Percentiles rank a stretch among this genome's conserved stretches.
These are phyloP conservation scores for Trypanosomatidae sp. DNA, from an alignment of 208 protist species.

Conservation along the genomic window DNA sequence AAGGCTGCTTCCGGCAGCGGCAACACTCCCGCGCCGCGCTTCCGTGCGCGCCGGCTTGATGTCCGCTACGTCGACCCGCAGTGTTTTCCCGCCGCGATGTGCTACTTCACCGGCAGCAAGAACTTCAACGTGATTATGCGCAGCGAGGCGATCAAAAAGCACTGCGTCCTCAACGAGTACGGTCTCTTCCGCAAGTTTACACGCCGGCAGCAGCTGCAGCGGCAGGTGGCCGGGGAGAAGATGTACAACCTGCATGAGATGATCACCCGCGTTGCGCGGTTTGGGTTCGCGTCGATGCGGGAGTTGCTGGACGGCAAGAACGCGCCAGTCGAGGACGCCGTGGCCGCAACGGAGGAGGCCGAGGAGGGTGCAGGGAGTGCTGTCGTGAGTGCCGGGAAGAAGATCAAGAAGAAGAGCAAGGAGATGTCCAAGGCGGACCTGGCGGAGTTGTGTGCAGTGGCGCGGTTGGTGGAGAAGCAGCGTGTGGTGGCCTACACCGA, in stretches of 20 bases:
- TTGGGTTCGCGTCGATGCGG: conserved; percentile 13
- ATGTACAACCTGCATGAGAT: conserved; percentile 62
- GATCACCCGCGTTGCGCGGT: conserved; percentile 50
- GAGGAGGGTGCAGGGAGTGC: too few species aligned
- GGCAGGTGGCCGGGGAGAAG: too few species aligned
- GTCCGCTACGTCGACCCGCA: conserved; percentile 83
- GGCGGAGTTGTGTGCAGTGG: conserved; percentile 45
- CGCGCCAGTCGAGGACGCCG: too few species aligned
- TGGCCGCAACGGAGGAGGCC: too few species aligned
- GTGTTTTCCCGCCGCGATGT: conserved; percentile 80
- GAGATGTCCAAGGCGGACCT: conserved; percentile 36
- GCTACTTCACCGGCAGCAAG: conserved; percentile 95
- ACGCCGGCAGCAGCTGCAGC: too few species aligned
- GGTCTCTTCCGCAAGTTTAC: conserved; percentile 66
- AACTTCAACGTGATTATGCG: conserved; percentile 94
- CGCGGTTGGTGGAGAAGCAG: conserved; percentile 53
- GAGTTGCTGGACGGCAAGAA: too few species aligned
- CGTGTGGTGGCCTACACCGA: conserved; percentile 71
- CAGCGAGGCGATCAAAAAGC: conserved; percentile 75
- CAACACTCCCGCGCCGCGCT: too few species aligned
- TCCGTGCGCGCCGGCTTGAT: conserved; percentile 77
- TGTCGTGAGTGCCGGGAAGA: too few species aligned
- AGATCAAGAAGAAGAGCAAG: conserved; percentile 24
- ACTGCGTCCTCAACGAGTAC: conserved; percentile 88
- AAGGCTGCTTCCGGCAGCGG: not conserved